Evolutionary conservation across 1,139 yeast species (phyloP).

Genomic region (Meyerozyma sp.): DNA sequence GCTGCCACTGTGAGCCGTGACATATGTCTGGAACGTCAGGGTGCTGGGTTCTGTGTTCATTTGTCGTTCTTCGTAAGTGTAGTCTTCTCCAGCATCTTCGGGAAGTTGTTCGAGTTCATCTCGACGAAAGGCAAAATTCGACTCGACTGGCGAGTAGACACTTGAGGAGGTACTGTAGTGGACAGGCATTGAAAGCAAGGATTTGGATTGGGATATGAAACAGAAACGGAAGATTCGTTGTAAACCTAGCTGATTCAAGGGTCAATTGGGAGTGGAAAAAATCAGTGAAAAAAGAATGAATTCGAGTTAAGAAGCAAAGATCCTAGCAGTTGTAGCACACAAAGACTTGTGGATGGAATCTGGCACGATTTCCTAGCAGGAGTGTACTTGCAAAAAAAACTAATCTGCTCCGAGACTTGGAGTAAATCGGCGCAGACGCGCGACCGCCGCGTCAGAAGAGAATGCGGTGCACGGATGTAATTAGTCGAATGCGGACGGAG

Average conservation of each 20-base stretch:
- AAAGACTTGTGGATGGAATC: background rate
- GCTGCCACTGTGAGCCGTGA: slow-evolving; percentile 19
- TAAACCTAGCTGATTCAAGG: background rate
- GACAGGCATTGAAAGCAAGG: slow-evolving; percentile 9
- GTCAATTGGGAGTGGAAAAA: background rate
- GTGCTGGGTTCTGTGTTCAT: slow-evolving; percentile 16
- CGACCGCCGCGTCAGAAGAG: background rate
- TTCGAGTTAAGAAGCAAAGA: background rate
- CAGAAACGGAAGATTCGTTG: too few species aligned
- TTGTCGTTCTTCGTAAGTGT: slow-evolving; percentile 2
- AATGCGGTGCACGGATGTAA: background rate
- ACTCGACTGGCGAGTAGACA: slow-evolving; percentile 24
- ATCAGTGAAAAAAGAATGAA: background rate
- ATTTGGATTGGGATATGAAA: too few species aligned
- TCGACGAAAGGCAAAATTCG: slow-evolving; percentile 11
- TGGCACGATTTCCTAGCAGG: background rate
- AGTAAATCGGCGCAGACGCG: background rate
- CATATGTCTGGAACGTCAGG: slow-evolving; percentile 22
- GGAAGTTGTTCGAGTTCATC: slow-evolving; percentile 12
- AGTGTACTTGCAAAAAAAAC: background rate
- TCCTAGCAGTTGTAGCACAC: background rate
- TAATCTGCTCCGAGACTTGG: background rate
- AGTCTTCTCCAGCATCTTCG: slow-evolving; percentile 10
- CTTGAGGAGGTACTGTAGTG: slow-evolving; percentile 28
- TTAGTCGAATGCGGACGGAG: background rate